Evolutionary conservation across 2,329 filamentous ascomycete species (phyloP).

Genomic region (Dactylellina cionopaga): DNA sequence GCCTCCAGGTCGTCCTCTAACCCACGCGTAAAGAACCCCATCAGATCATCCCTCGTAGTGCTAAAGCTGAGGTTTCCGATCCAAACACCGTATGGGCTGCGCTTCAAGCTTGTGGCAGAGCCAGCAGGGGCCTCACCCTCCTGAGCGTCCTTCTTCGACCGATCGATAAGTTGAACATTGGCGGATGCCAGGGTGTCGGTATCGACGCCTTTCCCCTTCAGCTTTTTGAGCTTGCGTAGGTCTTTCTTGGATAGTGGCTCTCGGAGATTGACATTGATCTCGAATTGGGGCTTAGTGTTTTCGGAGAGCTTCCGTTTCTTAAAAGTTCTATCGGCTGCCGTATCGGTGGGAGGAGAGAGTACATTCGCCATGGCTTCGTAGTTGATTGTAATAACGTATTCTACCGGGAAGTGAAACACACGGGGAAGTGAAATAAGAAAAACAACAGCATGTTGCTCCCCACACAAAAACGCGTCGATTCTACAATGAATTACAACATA

Average conservation of each 20-base stretch:
- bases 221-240: conserved; percentile 87
- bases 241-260: conserved; percentile 96
- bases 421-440: no score
- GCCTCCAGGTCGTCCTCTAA: conserved; percentile 14
- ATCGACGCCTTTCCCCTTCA: conserved; percentile 62
- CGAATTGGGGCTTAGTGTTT: conserved; percentile 73
- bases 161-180: conserved; percentile 47
- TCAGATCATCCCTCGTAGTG: conserved; percentile 77
- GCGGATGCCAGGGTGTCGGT: conserved; percentile 57
- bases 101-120: conserved; percentile 62
- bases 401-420: no score
- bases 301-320: conserved; percentile 77
- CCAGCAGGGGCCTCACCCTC: conserved; percentile 60
- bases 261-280: conserved; percentile 87
- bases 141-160: conserved; percentile 61
- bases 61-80: conserved; percentile 94
- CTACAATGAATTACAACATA: no score
- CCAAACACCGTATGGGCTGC: conserved; percentile 89
- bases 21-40: conserved; percentile 74
- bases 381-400: no score
- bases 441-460: no score
- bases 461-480: no score
- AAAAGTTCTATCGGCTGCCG: conserved; percentile 5
- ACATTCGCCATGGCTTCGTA: conserved; percentile 41
- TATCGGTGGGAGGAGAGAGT: conserved; percentile 56